A percentile compares a stretch with the other conserved stretches of the same genome.
Conservation (phyloP, 2,329 filamentous ascomycete species). For the Trichophyton rubrum region DNA sequence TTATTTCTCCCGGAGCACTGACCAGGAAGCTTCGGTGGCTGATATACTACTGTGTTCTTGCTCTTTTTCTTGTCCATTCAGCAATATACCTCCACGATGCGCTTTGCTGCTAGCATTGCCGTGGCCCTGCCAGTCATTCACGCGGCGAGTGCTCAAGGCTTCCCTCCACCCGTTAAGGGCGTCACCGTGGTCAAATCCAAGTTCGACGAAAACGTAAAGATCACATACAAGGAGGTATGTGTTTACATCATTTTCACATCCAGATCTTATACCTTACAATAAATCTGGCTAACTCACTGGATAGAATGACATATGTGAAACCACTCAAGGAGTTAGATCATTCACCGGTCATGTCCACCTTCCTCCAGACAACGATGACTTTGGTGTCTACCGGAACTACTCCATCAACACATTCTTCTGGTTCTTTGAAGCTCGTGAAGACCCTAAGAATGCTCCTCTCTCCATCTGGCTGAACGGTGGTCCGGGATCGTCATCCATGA, state of each 20-base stretch:
- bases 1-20: neutral
- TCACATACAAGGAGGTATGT: conserved; percentile 36
- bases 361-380: conserved; percentile 9
- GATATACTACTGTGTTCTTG: neutral
- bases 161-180: conserved; percentile 32
- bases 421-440: conserved; percentile 38
- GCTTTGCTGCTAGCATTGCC: conserved; percentile 2
- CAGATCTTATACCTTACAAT: neutral
- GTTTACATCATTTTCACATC: neutral
- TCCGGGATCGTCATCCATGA: conserved; percentile 34
- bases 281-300: neutral
- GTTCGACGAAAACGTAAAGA: conserved; percentile 26
- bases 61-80: neutral
- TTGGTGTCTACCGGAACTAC: conserved; percentile 12
- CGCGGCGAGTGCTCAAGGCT: conserved; percentile 14
- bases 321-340: conserved; percentile 11
- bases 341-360: conserved; percentile 15
- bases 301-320: conserved; percentile 12
- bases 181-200: conserved; percentile 32
- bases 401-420: conserved; percentile 25
- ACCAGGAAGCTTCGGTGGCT: neutral
- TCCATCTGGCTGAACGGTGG: conserved; percentile 38
- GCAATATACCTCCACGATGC: conserved; percentile 3
- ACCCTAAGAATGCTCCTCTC: conserved; percentile 33
- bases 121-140: neutral